Evolutionary conservation across 2,329 filamentous ascomycete species (phyloP), one percentile per base, ranked within the genome.

Genomic region (Periglandula ipomoeae): DNA sequence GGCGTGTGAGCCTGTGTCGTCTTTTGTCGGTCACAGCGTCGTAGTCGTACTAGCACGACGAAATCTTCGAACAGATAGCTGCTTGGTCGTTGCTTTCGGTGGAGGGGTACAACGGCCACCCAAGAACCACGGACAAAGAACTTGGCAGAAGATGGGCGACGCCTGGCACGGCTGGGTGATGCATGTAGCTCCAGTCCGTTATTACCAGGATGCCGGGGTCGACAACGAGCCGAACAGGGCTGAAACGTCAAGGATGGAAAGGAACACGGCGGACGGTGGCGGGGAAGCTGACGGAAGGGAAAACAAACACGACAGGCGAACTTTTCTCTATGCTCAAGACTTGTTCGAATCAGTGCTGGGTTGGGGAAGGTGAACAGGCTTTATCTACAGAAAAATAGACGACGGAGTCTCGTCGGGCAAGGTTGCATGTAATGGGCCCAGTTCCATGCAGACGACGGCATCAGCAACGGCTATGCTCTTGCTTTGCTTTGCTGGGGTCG

Each of bases 181-280:
- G n/a, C n/a, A 32, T 15, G 30, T 32, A 32, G 37, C 15, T 39
- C 37, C 37, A n/a, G n/a, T n/a, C n/a, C n/a, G n/a, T n/a, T n/a
- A 9, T 39, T 39, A n/a, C 37, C 37, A 7, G 35, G 35, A 10
- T 38, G 35, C 35, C 35, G 35, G 35, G 5, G 27, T 30, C 27
- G 27, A 10, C 27, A 8, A 30, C n/a, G n/a, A n/a, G n/a, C n/a
- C n/a, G n/a, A n/a, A n/a, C n/a, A n/a, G 27, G 40, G 40, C 40
- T 24, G 40, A n/a, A 42, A 10, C 24, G 35, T 13, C 27, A 32
- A 50, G 30, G 46, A 46, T 22, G 52, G 47, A n/a, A 38, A 38
- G 17, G 3, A 6, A n/a, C 15, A 38, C 15, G 17, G 17, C 35
- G 17, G 17, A 20, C 35, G 35, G 17, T 38, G 15, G 35, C 35